These are phyloP conservation scores for Logfia minima DNA, from an alignment of 129 eudicot genomes.

Conservation along the genomic window DNA sequence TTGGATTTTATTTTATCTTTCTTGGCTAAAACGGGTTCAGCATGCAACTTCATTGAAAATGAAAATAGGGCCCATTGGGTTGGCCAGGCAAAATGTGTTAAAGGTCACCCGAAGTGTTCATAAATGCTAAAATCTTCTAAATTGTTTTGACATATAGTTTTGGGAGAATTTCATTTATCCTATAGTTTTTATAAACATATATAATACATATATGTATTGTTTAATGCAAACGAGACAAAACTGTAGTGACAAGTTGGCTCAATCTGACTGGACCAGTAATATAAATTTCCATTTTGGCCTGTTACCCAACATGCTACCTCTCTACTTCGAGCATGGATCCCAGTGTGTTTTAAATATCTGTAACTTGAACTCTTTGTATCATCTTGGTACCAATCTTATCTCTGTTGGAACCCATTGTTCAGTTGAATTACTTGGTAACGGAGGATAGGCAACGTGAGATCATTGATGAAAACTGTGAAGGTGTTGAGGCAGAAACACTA, in stretches of 20 bases:
- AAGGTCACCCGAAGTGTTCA: not conserved
- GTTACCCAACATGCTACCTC: not conserved
- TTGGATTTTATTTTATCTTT: not conserved
- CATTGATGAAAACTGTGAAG: conserved; percentile 75
- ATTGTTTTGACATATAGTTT: not conserved
- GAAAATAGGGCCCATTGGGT: not conserved
- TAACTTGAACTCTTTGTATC: not conserved
- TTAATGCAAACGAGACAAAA: not conserved
- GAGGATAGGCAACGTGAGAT: conserved; percentile 90
- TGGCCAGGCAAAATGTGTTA: not conserved
- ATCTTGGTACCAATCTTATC: not conserved
- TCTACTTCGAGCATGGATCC: not conserved
- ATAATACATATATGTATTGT: not conserved
- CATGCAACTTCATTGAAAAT: not conserved
- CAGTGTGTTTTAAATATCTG: not conserved
- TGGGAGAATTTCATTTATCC: too few species aligned
- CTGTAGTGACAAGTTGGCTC: not conserved
- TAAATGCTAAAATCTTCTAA: conserved; percentile 4
- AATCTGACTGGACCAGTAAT: not conserved
- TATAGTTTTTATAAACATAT: too few species aligned
- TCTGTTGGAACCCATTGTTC: conserved; percentile 28
- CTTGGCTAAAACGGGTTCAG: not conserved
- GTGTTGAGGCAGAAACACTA: conserved; percentile 70
- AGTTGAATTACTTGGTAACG: conserved; percentile 77
- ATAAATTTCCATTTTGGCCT: not conserved